Conservation (phyloP, 495 filamentous ascomycete genomes). For the Pseudomonodictys pantanalensis region DNA sequence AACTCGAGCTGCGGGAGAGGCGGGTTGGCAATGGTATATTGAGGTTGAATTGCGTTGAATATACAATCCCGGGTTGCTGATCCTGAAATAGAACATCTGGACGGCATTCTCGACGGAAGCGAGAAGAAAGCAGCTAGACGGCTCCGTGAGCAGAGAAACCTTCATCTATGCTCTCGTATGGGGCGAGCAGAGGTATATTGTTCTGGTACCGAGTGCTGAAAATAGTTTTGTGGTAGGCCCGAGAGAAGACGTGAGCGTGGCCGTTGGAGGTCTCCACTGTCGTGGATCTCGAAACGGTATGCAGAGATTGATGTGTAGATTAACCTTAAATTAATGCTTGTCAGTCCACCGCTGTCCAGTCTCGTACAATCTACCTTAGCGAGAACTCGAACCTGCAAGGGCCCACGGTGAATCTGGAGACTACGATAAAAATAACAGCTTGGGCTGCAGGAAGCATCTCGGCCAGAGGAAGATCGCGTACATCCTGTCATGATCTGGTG, state of each 20-base stretch:
- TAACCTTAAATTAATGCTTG: constrained; percentile 40
- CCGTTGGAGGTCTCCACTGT: constrained; percentile 15
- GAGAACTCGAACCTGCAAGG: constrained; percentile 30
- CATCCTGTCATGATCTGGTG: constrained; percentile 9
- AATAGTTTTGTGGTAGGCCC: constrained; percentile 18
- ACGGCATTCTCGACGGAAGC: neutral
- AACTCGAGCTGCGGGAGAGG: neutral
- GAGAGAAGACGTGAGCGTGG: constrained; percentile 14
- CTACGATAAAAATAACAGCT: constrained; percentile 28
- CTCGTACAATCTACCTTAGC: constrained; percentile 13
- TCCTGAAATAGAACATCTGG: constrained; percentile 34
- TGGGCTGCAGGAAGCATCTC: constrained; percentile 19
- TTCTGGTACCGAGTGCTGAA: constrained; percentile 31
- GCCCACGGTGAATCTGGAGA: constrained; percentile 9
- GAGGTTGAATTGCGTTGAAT: constrained; percentile 18
- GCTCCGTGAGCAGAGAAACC: constrained; percentile 3
- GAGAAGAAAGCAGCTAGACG: constrained; percentile 11
- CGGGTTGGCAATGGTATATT: constrained; percentile 28
- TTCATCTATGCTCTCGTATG: constrained; percentile 34
- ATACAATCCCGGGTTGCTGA: constrained; percentile 25
- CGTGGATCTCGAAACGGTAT: constrained; percentile 34
- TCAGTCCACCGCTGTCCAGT: constrained; percentile 12
- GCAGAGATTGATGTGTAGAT: constrained; percentile 35
- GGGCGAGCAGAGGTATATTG: constrained; percentile 23
- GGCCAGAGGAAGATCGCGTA: constrained; percentile 2